A percentile compares a stretch with the other conserved stretches of the same genome.
Evolutionary conservation across 306 rosid genomes (phyloP).

Genomic region (Canavalia ensiformis): DNA sequence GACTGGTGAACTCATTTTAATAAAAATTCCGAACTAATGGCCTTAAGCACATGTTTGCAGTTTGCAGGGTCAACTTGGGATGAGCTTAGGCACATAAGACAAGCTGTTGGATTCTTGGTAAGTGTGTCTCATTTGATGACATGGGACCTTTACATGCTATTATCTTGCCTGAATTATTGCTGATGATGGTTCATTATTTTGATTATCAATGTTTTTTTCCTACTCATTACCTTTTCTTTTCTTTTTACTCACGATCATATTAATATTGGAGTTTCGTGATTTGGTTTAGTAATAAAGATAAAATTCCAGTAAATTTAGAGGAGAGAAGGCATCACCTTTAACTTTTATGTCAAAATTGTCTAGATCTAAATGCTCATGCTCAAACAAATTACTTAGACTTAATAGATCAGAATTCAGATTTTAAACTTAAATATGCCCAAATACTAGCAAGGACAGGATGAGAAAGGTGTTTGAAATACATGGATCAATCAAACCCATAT

Average conservation of each 20-base stretch:
- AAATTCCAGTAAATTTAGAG: neutral
- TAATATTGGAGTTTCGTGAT: neutral
- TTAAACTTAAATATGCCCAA: neutral
- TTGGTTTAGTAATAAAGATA: neutral
- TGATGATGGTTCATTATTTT: constrained; percentile 15
- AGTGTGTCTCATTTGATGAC: constrained; percentile 36
- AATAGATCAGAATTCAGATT: neutral
- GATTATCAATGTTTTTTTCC: neutral
- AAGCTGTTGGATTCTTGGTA: constrained; percentile 95
- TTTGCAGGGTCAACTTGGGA: constrained; percentile 93
- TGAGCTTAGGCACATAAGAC: constrained; percentile 90
- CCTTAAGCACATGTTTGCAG: constrained; percentile 52
- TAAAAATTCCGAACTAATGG: constrained; percentile 21
- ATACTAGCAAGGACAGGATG: constrained; percentile 6
- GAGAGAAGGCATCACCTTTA: neutral
- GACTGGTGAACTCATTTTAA: neutral
- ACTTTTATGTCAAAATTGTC: constrained; percentile 22
- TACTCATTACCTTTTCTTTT: neutral
- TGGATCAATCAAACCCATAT: neutral
- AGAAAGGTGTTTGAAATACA: constrained; percentile 23
- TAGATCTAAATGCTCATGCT: constrained; percentile 11
- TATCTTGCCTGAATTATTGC: neutral
- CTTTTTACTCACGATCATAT: neutral
- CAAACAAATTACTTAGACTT: neutral
- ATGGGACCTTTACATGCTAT: neutral